Conservation (phyloP, 1,139 yeast genomes). For the Magnusiomyces sp. region DNA sequence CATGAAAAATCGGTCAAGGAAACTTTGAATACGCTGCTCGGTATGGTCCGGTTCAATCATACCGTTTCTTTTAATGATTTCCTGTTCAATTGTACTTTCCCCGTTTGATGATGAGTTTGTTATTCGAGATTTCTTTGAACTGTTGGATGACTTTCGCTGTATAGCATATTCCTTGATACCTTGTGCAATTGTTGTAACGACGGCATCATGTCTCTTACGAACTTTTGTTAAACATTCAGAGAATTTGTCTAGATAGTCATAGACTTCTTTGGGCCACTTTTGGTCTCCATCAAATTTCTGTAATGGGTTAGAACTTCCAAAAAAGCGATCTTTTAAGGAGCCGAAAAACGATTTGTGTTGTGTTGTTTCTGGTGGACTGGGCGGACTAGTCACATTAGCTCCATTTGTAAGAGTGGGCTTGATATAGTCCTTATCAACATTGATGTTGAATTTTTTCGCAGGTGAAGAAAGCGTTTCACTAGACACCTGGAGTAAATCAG, state of each 20-base stretch:
- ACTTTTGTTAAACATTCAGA: slow-evolving; percentile 59
- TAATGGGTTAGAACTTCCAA: slow-evolving; percentile 39
- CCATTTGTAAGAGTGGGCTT: slow-evolving; percentile 1
- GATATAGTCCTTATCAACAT: background rate
- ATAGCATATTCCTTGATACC: slow-evolving; percentile 71
- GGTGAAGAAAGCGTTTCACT: slow-evolving; percentile 1
- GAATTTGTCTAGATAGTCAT: slow-evolving; percentile 60
- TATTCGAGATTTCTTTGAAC: background rate
- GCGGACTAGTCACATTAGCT: no score
- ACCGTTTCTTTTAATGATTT: slow-evolving; percentile 25
- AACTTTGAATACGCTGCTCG: slow-evolving; percentile 53
- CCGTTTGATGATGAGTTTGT: background rate
- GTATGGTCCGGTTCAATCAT: slow-evolving; percentile 23
- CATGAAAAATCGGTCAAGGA: slow-evolving; percentile 75
- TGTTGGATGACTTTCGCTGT: background rate
- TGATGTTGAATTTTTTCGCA: background rate
- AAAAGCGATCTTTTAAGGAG: slow-evolving; percentile 19
- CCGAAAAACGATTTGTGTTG: slow-evolving; percentile 12
- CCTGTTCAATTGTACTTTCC: background rate
- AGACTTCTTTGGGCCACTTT: slow-evolving; percentile 67
- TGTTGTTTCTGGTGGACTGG: no score
- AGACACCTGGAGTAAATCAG: slow-evolving; percentile 11
- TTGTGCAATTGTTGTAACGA: slow-evolving; percentile 87
- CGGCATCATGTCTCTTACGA: slow-evolving; percentile 83
- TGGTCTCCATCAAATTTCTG: slow-evolving; percentile 42